These are phyloP conservation scores for Dissophora globulifera DNA, from an alignment of 192 early-diverging fungal species.

Conservation along the genomic window DNA sequence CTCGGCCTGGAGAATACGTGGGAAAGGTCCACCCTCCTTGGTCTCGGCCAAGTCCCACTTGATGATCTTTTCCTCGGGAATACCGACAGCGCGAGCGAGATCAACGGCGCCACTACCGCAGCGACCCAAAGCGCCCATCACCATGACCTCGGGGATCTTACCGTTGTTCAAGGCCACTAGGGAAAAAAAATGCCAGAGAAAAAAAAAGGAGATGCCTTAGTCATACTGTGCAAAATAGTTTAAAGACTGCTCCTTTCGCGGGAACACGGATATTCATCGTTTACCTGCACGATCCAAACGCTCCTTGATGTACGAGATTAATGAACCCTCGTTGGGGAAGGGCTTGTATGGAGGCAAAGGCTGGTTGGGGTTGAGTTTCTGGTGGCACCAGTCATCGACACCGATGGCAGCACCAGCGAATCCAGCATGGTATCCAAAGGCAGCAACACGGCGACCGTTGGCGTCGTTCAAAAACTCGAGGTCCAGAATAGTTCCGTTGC, in stretches of 20 bases:
- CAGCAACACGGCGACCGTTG: slow-evolving; percentile 90
- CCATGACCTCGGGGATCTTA: slow-evolving; percentile 84
- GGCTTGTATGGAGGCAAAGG: slow-evolving; percentile 82
- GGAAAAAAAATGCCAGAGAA: not conserved
- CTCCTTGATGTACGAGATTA: slow-evolving; percentile 78
- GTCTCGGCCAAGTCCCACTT: slow-evolving; percentile 98
- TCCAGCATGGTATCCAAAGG: slow-evolving; percentile 97
- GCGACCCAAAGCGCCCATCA: slow-evolving; percentile 97
- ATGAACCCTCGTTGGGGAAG: slow-evolving; percentile 83
- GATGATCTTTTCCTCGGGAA: slow-evolving; percentile 87
- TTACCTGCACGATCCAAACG: slow-evolving; percentile 69
- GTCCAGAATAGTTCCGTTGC: slow-evolving; percentile 90
- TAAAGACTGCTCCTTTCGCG: too few relatives aligned
- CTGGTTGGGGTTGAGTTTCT: slow-evolving; percentile 63
- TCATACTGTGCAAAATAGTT: too few relatives aligned
- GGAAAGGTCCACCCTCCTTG: slow-evolving; percentile 90
- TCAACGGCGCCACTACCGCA: slow-evolving; percentile 92
- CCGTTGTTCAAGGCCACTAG: slow-evolving; percentile 65
- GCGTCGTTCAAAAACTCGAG: slow-evolving; percentile 93
- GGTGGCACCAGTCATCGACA: slow-evolving; percentile 92
- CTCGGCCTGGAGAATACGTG: slow-evolving; percentile 86
- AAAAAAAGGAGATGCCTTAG: not conserved
- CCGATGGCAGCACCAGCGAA: slow-evolving; percentile 95
- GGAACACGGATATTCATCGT: too few relatives aligned
- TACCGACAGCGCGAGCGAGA: slow-evolving; percentile 82